Conservation (phyloP, 2,329 filamentous ascomycete genomes). For the Diaporthe velutina region DNA sequence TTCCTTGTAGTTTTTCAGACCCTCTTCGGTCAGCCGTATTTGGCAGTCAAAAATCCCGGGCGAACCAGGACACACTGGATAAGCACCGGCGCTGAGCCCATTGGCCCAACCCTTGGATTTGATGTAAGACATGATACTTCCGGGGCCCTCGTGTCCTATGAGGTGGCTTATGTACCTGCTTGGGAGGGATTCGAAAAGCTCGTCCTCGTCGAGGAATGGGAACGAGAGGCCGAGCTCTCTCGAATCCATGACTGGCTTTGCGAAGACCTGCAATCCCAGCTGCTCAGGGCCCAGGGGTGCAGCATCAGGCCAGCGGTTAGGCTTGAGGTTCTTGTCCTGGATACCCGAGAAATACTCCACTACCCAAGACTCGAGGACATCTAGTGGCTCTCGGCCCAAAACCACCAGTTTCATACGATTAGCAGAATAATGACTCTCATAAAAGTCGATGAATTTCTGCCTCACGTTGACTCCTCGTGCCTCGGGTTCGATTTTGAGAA, state of each 20-base stretch:
- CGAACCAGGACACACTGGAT: conserved; percentile 80
- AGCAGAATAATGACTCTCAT: conserved; percentile 89
- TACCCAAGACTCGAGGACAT: conserved; percentile 87
- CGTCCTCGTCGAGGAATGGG: conserved; percentile 86
- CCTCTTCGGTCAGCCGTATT: conserved; percentile 85
- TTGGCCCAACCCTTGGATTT: conserved; percentile 94
- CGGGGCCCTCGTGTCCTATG: conserved; percentile 92
- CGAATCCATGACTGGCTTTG: conserved; percentile 92
- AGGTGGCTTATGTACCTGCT: conserved; percentile 89
- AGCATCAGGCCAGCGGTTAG: conserved; percentile 67
- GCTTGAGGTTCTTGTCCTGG: conserved; percentile 82
- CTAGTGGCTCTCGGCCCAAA: conserved; percentile 83
- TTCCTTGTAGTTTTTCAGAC: conserved; percentile 84
- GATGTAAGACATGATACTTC: conserved; percentile 90
- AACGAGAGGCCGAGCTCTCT: conserved; percentile 85
- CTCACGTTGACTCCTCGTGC: conserved; percentile 85
- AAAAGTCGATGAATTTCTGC: conserved; percentile 93
- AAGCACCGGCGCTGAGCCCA: conserved; percentile 81
- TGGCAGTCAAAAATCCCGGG: conserved; percentile 84
- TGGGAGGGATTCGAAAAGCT: conserved; percentile 83
- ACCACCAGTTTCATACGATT: conserved; percentile 95
- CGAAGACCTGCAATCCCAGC: conserved; percentile 79
- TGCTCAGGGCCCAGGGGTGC: conserved; percentile 63
- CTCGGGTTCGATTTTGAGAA: conserved; percentile 85
- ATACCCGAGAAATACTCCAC: conserved; percentile 85